phyloP scores from a whole-genome alignment of 1,284 basidiomycete species.

The Pisolithus thermaeus region DNA sequence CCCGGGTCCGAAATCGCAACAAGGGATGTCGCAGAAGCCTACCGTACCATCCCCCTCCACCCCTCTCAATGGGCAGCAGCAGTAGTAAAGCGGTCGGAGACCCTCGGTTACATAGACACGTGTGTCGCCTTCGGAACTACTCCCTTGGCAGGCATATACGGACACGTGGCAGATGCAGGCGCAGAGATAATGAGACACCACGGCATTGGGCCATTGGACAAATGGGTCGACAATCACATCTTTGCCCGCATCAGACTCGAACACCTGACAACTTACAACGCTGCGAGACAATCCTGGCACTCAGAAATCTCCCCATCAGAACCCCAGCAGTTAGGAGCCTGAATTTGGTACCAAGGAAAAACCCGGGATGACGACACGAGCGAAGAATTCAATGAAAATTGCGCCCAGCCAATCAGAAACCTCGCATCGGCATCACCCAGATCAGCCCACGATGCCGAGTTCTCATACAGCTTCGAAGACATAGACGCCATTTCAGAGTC shows the following conservation, averaged over 20 bases:
- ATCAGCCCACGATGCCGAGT: slow-evolving; percentile 1
- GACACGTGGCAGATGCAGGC: no score
- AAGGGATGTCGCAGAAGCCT: not conserved
- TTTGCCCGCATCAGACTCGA: no score
- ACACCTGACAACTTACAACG: no score
- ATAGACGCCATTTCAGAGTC: slow-evolving; percentile 23
- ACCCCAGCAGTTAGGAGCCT: no score
- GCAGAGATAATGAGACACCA: no score
- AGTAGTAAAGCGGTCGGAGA: not conserved
- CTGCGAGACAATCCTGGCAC: no score
- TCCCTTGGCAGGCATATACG: slow-evolving; percentile 28
- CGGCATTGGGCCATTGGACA: no score
- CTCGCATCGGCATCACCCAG: slow-evolving; percentile 9
- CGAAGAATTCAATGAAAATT: slow-evolving; percentile 17
- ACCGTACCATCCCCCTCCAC: not conserved
- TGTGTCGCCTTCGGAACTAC: slow-evolving; percentile 18
- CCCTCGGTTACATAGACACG: not conserved
- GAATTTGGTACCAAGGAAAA: no score
- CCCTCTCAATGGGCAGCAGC: slow-evolving; percentile 3
- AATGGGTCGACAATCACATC: no score
- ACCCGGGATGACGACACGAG: no score
- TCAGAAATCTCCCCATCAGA: no score
- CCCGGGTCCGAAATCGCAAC: no score
- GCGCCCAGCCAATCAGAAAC: not conserved
- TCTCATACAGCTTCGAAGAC: slow-evolving; percentile 7